Evolutionary conservation across 345 rosid species (phyloP).

Genomic region (Salix purpurea): DNA sequence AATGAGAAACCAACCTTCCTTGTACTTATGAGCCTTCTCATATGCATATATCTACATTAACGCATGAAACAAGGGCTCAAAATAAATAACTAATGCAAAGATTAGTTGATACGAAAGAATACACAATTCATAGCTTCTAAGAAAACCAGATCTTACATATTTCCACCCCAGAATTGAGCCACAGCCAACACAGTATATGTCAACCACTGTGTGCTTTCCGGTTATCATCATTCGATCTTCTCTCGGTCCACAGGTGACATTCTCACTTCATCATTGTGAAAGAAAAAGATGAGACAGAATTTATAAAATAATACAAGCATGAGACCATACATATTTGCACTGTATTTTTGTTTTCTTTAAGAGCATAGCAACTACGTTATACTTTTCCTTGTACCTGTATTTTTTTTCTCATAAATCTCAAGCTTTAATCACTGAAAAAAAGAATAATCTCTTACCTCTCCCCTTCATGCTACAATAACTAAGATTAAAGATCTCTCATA

Average conservation of each 20-base stretch:
- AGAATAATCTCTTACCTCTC: background rate
- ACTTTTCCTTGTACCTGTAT: background rate
- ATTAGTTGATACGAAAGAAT: background rate
- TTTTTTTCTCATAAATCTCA: too few species aligned
- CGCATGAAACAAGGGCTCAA: background rate
- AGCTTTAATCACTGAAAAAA: background rate
- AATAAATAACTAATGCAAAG: background rate
- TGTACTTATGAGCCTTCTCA: constrained; percentile 61
- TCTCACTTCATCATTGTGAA: constrained; percentile 40
- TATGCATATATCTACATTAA: constrained; percentile 48
- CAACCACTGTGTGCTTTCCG: constrained; percentile 76
- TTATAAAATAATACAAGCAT: background rate
- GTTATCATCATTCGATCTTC: constrained; percentile 74
- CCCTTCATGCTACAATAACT: background rate
- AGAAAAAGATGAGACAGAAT: constrained; percentile 11
- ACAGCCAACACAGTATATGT: constrained; percentile 72
- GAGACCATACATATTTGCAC: background rate
- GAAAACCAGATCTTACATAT: constrained; percentile 47
- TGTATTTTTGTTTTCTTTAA: background rate
- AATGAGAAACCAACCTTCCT: constrained; percentile 74
- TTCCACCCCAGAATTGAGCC: constrained; percentile 85
- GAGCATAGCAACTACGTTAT: background rate
- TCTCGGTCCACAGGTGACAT: constrained; percentile 52
- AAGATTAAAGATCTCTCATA: background rate
- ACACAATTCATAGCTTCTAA: background rate